A percentile compares a stretch with the other conserved stretches of the same genome.
Conservation (phyloP, 768 basidiomycete species). For the Ramaria sp. region DNA sequence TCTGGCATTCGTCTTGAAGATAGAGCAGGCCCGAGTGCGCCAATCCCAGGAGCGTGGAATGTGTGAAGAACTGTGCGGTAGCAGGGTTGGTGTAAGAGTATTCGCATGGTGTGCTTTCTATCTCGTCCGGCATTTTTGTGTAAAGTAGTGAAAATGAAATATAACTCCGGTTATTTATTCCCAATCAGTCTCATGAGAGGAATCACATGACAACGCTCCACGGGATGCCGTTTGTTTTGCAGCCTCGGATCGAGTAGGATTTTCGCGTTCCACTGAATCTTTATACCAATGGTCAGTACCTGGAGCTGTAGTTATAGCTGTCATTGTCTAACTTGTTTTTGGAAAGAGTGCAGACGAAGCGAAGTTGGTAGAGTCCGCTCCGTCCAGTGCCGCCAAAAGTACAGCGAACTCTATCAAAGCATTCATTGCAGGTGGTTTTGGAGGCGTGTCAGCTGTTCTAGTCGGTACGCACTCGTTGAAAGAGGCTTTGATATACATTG, state of each 20-base stretch:
- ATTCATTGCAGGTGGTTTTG: slow-evolving; percentile 90
- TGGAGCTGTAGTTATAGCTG: background rate
- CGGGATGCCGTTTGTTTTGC: background rate
- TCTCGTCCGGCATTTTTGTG: background rate
- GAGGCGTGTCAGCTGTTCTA: slow-evolving; percentile 77
- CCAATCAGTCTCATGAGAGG: too few species aligned
- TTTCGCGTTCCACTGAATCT: background rate
- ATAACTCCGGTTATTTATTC: background rate
- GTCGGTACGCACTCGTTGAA: slow-evolving; percentile 52
- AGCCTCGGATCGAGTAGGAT: background rate
- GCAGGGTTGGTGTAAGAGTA: background rate
- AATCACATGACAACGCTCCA: background rate
- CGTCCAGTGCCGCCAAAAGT: background rate
- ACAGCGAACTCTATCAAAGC: slow-evolving; percentile 50
- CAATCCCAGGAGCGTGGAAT: slow-evolving; percentile 1
- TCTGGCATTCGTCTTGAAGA: background rate
- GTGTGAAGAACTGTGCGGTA: background rate
- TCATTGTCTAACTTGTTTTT: background rate
- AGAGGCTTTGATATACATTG: background rate
- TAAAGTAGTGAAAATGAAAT: background rate
- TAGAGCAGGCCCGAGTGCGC: background rate
- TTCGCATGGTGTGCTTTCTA: background rate
- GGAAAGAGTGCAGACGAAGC: slow-evolving; percentile 5
- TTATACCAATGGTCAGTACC: background rate
- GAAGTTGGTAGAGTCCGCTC: background rate